Base-by-base conservation (phyloP, 2,329 filamentous ascomycete species). In the Pseudodiploospora longispora region DNA sequence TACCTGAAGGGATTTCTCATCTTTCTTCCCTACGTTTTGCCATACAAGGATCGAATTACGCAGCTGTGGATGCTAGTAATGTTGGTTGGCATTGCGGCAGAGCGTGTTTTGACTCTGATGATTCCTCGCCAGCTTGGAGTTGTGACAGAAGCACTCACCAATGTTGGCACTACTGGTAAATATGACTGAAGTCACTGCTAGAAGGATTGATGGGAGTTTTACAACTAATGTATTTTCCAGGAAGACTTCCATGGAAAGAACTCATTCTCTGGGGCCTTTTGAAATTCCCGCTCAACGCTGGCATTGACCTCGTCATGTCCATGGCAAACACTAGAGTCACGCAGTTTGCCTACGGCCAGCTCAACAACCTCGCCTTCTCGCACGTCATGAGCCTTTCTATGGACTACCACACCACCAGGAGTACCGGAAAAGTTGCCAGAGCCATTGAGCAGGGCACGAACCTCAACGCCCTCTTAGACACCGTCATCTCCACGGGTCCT, bases 381-480 rank as follows among this genome's bases (percentile, higher is more conserved):
- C 80, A 85, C 50, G 70, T 85, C 39, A 80, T 86, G 74, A 69
- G 66, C 32, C 68, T 85, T 4, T 83, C 79, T 0, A 81, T 81
- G 63, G 80, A 85, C 51, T 85, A 84, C 46, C 82, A 86, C 58
- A 76, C 76, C 36, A 71, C 71, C 41, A 83, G 82, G 55, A 71
- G 74, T 42, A 79, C 77, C 2, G 79, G 76, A 3, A 75, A 82
- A 47, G 65, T 85, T 1, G 74, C 77, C 52, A 74, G 76, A 47
- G 74, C 78, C 8, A 72, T 85, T n/a, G 68, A 73, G 44, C 78
- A 82, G 53, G 82, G 78, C 2, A 67, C 71, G 28, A 72, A 77
- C 10, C 63, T 85, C 27, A 73, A 75, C 43, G 65, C 72, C 36
- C 60, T 85, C 9, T 62, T 83, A 9, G 73, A 82, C 40, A 72